A percentile compares a stretch with the other conserved stretches of the same genome.
These are phyloP conservation scores for Herpetospermum pedunculosum DNA, from an alignment of 306 rosid genomes.

Conservation along the genomic window DNA sequence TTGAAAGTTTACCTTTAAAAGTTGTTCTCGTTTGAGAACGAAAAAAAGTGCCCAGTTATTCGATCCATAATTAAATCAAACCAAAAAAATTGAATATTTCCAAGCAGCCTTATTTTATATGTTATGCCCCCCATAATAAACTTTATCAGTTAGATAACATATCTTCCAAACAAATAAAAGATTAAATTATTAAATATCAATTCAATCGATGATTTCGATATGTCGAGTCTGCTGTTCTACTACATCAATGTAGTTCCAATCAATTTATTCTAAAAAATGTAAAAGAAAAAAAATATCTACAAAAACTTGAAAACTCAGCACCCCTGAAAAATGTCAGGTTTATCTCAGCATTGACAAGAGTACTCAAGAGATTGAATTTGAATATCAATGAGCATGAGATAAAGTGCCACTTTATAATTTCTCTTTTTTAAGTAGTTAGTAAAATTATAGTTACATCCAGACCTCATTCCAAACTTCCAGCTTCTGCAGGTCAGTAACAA, in stretches of 20 bases:
- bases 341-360: slow-evolving; percentile 1
- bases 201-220: background rate
- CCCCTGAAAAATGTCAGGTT: background rate
- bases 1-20: no score
- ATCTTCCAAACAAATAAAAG: background rate
- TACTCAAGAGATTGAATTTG: background rate
- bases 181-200: background rate
- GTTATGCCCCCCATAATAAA: no score
- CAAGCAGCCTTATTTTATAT: no score
- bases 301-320: background rate
- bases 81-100: no score
- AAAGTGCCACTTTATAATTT: background rate
- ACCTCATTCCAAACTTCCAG: slow-evolving; percentile 9
- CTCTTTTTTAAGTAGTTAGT: slow-evolving; percentile 2
- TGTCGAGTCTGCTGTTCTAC: background rate
- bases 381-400: background rate
- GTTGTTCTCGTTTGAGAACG: no score
- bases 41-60: no score
- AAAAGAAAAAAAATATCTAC: background rate
- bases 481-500: slow-evolving; percentile 4
- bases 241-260: background rate
- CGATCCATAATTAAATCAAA: background rate
- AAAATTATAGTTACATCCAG: slow-evolving; percentile 8
- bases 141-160: background rate
- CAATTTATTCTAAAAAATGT: background rate